Evolutionary conservation across 345 rosid genomes (phyloP), one percentile per base, ranked within the genome.

Genomic region (Kandelia obovata): DNA sequence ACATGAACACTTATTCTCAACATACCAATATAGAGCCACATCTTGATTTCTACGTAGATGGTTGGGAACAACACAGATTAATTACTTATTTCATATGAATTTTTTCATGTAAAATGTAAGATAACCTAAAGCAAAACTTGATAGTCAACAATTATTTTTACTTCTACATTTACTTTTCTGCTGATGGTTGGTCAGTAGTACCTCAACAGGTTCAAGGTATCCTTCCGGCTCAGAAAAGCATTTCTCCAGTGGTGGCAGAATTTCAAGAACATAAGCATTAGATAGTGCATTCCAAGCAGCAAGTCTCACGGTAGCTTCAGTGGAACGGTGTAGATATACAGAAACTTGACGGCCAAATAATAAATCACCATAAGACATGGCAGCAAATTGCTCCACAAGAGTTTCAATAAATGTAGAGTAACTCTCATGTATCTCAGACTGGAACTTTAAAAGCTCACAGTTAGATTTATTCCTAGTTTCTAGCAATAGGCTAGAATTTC

Each of bases 151-250:
- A 43, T 39, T 39, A 9, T 39, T 11, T 11, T 39, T 39, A 39
- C 47, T 20, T 51, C 19, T 30, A 1, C n/a, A 7, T 28, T 64
- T 4, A 10, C 49, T n/a, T 39, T 39, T 10, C 46, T 39, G 46
- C 2, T 3, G 34, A 35, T 15, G 46, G 53, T 65, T 43, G 53
- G 58, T 17, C 23, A 66, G 23, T 62, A 71, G 60, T 82, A 89
- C 97, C 98, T 93, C 96, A 53, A 78, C 58, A 11, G 96, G 97
- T 80, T 85, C 92, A 7, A 93, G 92, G 75, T 89, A 90, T 34
- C 96, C 97, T 56, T 84, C 85, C 7, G 87, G 87, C 60, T 72
- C 72, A 66, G 83, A 89, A 66, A 87, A 53, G 80, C 95, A 89
- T 62, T 89, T 82, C 66, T 87, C 85, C 28, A 89, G 51, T 55